Percentiles rank a stretch among this genome's conserved stretches.
Conservation (phyloP, 2,329 filamentous ascomycete species). For the Clonostachys chloroleuca region DNA sequence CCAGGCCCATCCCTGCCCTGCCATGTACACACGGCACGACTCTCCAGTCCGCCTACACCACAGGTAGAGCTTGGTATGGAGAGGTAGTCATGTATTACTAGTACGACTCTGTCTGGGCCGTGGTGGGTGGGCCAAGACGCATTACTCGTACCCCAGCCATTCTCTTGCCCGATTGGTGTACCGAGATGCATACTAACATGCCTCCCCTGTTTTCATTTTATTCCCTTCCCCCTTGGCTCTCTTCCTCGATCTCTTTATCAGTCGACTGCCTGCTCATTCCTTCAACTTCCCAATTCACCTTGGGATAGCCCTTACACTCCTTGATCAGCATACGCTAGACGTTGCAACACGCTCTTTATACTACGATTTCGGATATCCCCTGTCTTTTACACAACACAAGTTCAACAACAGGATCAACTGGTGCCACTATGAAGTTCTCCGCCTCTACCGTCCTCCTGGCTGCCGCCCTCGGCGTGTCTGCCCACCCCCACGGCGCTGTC, state of each 20-base stretch:
- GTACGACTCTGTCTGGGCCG: no score
- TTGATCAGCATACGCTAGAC: neutral
- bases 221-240: neutral
- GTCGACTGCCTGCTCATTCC: neutral
- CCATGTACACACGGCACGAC: no score
- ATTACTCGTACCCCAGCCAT: no score
- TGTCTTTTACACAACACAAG: neutral
- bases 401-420: neutral
- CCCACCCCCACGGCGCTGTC: constrained; percentile 31
- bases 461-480: constrained; percentile 33
- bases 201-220: neutral
- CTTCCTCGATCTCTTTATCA: neutral
- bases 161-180: no score
- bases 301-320: neutral
- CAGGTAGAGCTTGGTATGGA: no score
- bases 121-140: no score
- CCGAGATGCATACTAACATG: no score
- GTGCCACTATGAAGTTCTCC: constrained; percentile 34
- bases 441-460: constrained; percentile 25
- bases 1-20: no score
- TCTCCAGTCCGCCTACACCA: no score
- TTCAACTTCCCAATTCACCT: neutral
- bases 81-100: no score
- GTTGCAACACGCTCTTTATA: neutral
- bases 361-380: neutral